Evolutionary conservation across 176 grass and related monocot species (phyloP).

Genomic region (Melocanna baccifera): DNA sequence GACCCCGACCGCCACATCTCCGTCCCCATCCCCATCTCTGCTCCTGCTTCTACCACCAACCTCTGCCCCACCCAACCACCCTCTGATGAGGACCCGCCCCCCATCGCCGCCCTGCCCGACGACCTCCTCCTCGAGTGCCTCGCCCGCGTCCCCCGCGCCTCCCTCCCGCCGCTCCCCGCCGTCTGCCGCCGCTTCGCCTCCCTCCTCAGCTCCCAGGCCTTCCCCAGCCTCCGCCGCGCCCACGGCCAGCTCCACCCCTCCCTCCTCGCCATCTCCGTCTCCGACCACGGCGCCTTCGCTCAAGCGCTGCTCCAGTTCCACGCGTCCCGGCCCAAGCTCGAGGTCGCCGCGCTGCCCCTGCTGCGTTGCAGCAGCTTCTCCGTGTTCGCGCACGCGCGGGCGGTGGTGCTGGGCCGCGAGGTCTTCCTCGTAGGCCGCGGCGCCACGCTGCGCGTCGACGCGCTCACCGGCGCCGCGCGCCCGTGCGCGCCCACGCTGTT

Average conservation of each 20-base stretch:
- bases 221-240: constrained; percentile 59
- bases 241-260: constrained; percentile 49
- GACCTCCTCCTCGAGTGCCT: constrained; percentile 80
- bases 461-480: constrained; percentile 53
- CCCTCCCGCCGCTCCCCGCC: constrained; percentile 45
- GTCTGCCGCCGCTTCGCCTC: constrained; percentile 64
- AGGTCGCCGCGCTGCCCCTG: constrained; percentile 32
- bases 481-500: constrained; percentile 61
- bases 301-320: constrained; percentile 38
- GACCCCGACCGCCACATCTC: constrained; percentile 63
- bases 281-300: constrained; percentile 16
- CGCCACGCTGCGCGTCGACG: constrained; percentile 52
- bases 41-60: not conserved
- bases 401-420: constrained; percentile 44
- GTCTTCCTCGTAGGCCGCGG: constrained; percentile 62
- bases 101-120: constrained; percentile 52
- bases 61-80: not conserved
- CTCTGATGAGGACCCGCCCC: not conserved
- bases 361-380: not conserved
- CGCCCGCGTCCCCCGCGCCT: constrained; percentile 43
- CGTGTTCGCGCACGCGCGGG: constrained; percentile 54
- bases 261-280: constrained; percentile 49
- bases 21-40: not conserved
- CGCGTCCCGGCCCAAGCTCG: not conserved
- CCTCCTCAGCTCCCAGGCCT: constrained; percentile 36